These are phyloP conservation scores for Yamadazyma dushanensis DNA, from an alignment of 1,139 yeast species.

Conservation along the genomic window DNA sequence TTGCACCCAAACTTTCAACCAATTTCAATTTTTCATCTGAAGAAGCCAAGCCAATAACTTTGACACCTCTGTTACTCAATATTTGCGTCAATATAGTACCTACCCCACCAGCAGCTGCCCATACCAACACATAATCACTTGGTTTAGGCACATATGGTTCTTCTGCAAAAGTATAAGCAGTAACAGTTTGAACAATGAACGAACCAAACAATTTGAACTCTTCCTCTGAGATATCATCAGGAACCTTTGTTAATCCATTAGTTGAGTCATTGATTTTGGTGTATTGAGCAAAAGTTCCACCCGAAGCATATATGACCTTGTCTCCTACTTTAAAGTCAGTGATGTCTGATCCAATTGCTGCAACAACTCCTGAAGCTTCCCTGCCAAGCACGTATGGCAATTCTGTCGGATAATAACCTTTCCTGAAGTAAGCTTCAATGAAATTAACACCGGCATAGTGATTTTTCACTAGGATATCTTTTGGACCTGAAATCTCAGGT, in stretches of 20 bases:
- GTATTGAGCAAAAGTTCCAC: slow-evolving; percentile 69
- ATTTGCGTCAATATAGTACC: slow-evolving; percentile 72
- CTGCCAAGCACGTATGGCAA: slow-evolving; percentile 74
- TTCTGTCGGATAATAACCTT: slow-evolving; percentile 63
- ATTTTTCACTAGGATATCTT: slow-evolving; percentile 69
- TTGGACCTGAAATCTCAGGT: slow-evolving; percentile 51
- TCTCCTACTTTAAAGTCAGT: slow-evolving; percentile 65
- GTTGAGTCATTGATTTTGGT: slow-evolving; percentile 43
- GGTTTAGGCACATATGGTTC: slow-evolving; percentile 66
- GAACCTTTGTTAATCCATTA: slow-evolving; percentile 47
- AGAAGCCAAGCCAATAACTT: slow-evolving; percentile 83
- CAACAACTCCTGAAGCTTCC: slow-evolving; percentile 80
- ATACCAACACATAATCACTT: slow-evolving; percentile 71
- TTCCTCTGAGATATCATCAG: slow-evolving; percentile 41
- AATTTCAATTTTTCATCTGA: slow-evolving; percentile 59
- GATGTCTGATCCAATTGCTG: slow-evolving; percentile 64
- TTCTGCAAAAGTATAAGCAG: slow-evolving; percentile 68
- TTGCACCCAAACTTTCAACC: slow-evolving; percentile 76
- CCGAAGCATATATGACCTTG: slow-evolving; percentile 57
- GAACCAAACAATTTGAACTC: slow-evolving; percentile 57
- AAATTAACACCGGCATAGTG: slow-evolving; percentile 76
- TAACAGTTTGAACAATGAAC: slow-evolving; percentile 67
- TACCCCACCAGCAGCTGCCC: slow-evolving; percentile 96
- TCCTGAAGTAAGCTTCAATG: slow-evolving; percentile 80
- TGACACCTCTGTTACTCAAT: slow-evolving; percentile 62